Base-by-base conservation (phyloP, 2,329 filamentous ascomycete genomes). In the Geosmithia flava region DNA sequence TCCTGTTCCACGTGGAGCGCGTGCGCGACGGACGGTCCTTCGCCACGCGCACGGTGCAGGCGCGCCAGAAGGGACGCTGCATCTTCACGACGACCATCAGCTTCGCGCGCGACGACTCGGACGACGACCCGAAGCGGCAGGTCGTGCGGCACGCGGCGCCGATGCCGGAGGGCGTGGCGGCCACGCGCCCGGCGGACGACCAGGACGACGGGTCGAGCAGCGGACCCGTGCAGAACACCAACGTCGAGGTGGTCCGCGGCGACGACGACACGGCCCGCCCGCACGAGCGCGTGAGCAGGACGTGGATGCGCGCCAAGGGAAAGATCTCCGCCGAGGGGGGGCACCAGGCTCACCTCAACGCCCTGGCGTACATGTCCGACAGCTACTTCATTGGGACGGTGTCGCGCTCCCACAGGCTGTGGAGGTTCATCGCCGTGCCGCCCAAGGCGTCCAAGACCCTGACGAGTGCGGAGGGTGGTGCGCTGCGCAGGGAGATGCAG, bases 51-150 rank as follows among this genome's bases (percentile, higher is more conserved):
- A 97, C 91, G 1, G 93, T 98, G n/a, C 91, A 97, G 67, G 93
- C 93, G 30, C 76, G 89, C 27, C 93, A 98, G 69, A 75, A 81
- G 41, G 93, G 90, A 10, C 80, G 81, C 51, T 86, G 85, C 59
- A 97, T 98, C 67, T 97, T 97, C 68, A 97, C 91, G 17, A 93
- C 88, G 2, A 98, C 91, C 6, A 80, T 95, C 67, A 93, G 85
- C 53, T 97, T 98, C 62, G 83, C 85, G 29, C 42, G 30, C 59
- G 75, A 72, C 51, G 76, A 72, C 53, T 77, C 74, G 47, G 52
- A 54, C 46, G 58, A 59, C 15, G 43, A 45, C 10, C 72, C 53
- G 76, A 74, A 48, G 74, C 70, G 15, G 53, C 54, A 46, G 62
- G 68, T 63, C 60, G 74, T 93, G 3, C 65, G 78, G 49, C 89